Conservation (phyloP, 306 rosid species). For the Acacia acuminata region DNA sequence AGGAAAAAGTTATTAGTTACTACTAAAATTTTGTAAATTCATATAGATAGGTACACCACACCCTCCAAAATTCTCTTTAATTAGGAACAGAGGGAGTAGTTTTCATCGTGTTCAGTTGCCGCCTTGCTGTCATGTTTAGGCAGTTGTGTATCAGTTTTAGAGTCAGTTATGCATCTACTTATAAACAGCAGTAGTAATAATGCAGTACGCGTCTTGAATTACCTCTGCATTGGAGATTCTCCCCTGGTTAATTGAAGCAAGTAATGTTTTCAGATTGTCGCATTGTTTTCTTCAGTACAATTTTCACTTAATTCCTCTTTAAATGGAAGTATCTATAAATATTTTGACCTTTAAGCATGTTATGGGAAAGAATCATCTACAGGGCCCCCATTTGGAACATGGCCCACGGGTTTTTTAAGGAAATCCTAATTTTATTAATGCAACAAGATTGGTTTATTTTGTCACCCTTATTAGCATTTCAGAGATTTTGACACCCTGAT, state of each 20-base stretch:
- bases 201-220: not conserved
- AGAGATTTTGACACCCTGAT: not conserved
- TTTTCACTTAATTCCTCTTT: not conserved
- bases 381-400: not conserved
- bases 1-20: not conserved
- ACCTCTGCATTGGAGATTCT: not conserved
- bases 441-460: not conserved
- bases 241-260: not conserved
- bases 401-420: not conserved
- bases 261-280: not conserved
- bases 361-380: not conserved
- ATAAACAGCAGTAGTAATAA: not conserved
- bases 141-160: not conserved
- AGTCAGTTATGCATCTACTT: not conserved
- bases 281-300: not conserved
- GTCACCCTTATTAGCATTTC: not conserved
- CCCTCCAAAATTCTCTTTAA: not conserved
- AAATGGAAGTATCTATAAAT: not conserved
- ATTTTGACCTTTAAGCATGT: not conserved
- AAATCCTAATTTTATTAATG: not conserved
- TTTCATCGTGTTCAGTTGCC: not conserved
- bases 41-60: not conserved
- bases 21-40: not conserved
- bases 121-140: not conserved
- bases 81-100: not conserved